A percentile compares a stretch with the other conserved stretches of the same genome.
phyloP scores from a whole-genome alignment of 2,329 filamentous ascomycete species.

The Verticillium albo-atrum region DNA sequence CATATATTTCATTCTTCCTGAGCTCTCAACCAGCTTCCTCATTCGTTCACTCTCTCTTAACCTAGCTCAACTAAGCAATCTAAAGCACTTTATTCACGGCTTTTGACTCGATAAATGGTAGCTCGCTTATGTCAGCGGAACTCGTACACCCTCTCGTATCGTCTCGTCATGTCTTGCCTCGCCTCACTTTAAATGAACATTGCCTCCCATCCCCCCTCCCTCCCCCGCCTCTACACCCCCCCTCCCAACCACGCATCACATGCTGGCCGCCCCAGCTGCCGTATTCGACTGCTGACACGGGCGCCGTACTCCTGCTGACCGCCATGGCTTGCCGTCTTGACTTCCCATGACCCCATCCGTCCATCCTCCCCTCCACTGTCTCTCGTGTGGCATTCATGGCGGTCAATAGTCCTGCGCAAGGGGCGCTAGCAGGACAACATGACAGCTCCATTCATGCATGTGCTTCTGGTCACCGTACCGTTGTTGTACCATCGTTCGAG shows the following conservation, averaged over 20 bases:
- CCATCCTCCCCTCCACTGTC: neutral
- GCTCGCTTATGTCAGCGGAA: neutral
- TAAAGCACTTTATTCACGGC: too few species aligned
- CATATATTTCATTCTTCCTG: too few species aligned
- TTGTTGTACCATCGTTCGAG: constrained; percentile 6
- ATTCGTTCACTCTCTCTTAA: neutral
- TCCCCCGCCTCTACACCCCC: constrained; percentile 1
- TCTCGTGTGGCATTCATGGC: constrained; percentile 7
- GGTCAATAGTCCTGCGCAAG: constrained; percentile 8
- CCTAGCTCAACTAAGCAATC: neutral
- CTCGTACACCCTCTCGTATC: neutral
- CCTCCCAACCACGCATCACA: neutral
- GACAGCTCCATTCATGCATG: neutral
- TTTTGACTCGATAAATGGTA: too few species aligned
- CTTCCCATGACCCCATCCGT: constrained; percentile 1
- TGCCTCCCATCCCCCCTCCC: constrained; percentile 4
- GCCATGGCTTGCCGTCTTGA: neutral
- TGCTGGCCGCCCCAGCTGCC: neutral
- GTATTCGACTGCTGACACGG: neutral
- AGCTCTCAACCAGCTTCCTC: too few species aligned
- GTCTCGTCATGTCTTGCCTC: neutral
- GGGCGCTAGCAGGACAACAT: neutral
- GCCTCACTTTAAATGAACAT: neutral
- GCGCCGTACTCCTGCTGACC: neutral
- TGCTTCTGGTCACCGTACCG: constrained; percentile 5